Conservation (phyloP, 352 stramenopile genomes). For the Globisporangium megalacanthum region DNA sequence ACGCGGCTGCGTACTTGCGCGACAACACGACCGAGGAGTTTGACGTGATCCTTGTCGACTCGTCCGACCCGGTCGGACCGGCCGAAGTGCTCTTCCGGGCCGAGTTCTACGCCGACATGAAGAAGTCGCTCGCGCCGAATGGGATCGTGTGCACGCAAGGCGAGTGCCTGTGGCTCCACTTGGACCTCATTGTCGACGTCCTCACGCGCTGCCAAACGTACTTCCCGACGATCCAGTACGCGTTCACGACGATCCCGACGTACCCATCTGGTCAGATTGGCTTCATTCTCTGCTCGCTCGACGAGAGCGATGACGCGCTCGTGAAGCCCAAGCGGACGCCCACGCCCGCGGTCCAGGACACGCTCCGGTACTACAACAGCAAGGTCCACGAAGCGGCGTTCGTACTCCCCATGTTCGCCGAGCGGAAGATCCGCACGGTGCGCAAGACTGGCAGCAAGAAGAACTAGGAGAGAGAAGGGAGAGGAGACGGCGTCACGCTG, state of each 20-base stretch:
- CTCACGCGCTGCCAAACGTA: slow-evolving; percentile 85
- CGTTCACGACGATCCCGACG: slow-evolving; percentile 98
- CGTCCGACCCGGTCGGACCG: slow-evolving; percentile 93
- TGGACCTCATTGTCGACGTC: slow-evolving; percentile 96
- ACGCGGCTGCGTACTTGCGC: slow-evolving; percentile 88
- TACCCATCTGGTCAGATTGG: slow-evolving; percentile 99
- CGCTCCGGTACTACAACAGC: slow-evolving; percentile 93
- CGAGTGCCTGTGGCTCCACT: slow-evolving; percentile 98
- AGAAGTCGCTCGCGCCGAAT: slow-evolving; percentile 80
- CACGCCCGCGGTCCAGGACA: slow-evolving; percentile 46
- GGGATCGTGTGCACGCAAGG: slow-evolving; percentile 91
- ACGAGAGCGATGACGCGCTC: slow-evolving; percentile 50
- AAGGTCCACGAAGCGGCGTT: slow-evolving; percentile 95
- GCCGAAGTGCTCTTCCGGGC: slow-evolving; percentile 94
- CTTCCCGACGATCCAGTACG: slow-evolving; percentile 97
- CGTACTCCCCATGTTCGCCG: slow-evolving; percentile 94
- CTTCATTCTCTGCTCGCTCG: slow-evolving; percentile 92
- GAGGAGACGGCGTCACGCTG: not conserved
- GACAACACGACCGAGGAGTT: slow-evolving; percentile 84
- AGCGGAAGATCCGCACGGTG: slow-evolving; percentile 74
- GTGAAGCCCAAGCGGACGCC: slow-evolving; percentile 66
- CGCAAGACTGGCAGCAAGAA: slow-evolving; percentile 39
- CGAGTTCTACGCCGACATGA: slow-evolving; percentile 95
- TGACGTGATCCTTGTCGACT: slow-evolving; percentile 98
- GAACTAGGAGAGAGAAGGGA: slow-evolving; percentile 5